Conservation (phyloP, 78 protist species). For the Kipferlia bialata region DNA sequence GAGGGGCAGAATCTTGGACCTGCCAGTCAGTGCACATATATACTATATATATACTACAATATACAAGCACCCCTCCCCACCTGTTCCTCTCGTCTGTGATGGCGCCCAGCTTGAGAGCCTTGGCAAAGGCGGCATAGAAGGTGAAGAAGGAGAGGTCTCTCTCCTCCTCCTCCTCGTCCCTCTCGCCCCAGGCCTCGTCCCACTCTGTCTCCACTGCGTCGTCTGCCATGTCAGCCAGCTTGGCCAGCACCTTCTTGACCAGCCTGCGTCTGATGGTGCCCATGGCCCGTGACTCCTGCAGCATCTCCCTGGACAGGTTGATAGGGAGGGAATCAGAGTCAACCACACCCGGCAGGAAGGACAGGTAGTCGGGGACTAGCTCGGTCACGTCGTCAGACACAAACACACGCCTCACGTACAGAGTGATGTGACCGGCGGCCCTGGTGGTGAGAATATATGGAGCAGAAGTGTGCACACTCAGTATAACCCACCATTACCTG, state of each 20-base stretch:
- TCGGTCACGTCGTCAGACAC: slow-evolving; percentile 79
- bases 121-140: slow-evolving; percentile 71
- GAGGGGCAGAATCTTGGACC: not conserved
- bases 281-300: slow-evolving; percentile 62
- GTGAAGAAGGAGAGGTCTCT: slow-evolving; percentile 39
- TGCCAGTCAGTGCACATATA: no score
- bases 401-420: slow-evolving; percentile 92
- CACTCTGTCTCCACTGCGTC: no score
- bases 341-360: slow-evolving; percentile 86
- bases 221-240: slow-evolving; percentile 56
- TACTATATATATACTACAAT: no score
- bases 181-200: not conserved
- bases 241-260: slow-evolving; percentile 65
- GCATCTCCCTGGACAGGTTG: slow-evolving; percentile 90
- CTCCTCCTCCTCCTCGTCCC: slow-evolving; percentile 10
- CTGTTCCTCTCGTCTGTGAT: slow-evolving; percentile 74
- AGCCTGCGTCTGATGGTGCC: slow-evolving; percentile 69
- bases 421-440: slow-evolving; percentile 40
- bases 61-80: no score
- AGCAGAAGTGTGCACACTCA: no score
- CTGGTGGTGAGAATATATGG: no score
- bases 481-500: no score
- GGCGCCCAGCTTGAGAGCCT: slow-evolving; percentile 81
- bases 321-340: slow-evolving; percentile 94
- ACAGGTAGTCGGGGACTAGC: slow-evolving; percentile 80